phyloP scores from a whole-genome alignment of 2,329 filamentous ascomycete genomes.

The Fusarium cyanostomum region DNA sequence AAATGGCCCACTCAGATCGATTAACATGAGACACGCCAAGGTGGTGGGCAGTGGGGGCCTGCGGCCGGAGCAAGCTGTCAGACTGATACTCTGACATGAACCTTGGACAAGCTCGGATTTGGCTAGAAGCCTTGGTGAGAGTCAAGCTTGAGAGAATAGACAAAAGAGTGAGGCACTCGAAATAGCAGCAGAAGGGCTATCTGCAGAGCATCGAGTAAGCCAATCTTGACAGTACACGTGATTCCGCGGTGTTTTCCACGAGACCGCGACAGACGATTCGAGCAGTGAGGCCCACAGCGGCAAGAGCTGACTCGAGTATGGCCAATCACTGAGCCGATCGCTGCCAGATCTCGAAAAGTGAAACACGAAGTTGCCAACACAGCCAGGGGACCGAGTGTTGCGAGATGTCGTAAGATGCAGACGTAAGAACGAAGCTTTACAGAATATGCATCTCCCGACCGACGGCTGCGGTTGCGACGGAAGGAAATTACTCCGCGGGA shows the following conservation, averaged over 20 bases:
- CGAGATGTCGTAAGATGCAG: slow-evolving; percentile 25
- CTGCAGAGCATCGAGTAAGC: neutral
- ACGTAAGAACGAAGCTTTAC: slow-evolving; percentile 15
- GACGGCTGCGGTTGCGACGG: slow-evolving; percentile 6
- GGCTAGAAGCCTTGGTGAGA: neutral
- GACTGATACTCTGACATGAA: neutral
- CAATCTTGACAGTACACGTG: neutral
- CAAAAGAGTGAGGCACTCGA: neutral
- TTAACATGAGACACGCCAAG: slow-evolving; percentile 37
- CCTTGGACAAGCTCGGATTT: neutral
- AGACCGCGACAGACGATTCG: neutral
- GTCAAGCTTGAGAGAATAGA: neutral
- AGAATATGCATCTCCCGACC: slow-evolving; percentile 6
- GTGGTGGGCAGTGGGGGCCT: slow-evolving; percentile 2
- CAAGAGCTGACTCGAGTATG: slow-evolving; percentile 1
- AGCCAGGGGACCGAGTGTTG: slow-evolving; percentile 1
- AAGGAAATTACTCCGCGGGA: neutral
- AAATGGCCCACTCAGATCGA: slow-evolving; percentile 11
- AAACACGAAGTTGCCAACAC: slow-evolving; percentile 19
- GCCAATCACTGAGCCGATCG: slow-evolving; percentile 24
- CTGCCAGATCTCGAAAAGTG: slow-evolving; percentile 32
- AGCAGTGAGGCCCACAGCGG: slow-evolving; percentile 1
- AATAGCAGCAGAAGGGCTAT: neutral
- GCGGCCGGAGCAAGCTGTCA: slow-evolving; percentile 3
- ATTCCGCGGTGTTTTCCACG: neutral